Base-by-base conservation (phyloP, 2,329 filamentous ascomycete genomes). In the Ophiostoma montium region DNA sequence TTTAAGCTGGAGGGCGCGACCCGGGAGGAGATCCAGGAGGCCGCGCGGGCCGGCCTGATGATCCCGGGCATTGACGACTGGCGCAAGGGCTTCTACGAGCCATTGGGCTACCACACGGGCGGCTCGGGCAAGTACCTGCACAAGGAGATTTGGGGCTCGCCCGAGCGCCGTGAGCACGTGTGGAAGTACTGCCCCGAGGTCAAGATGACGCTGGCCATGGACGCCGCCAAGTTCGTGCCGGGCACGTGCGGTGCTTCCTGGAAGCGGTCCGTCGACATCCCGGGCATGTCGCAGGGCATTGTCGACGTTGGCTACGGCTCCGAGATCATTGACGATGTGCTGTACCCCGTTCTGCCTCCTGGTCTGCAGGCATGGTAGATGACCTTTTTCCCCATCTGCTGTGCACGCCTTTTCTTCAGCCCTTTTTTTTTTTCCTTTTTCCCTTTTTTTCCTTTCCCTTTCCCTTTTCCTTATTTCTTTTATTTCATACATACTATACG, bases 131-230 rank as follows among this genome's bases (percentile, higher is more conserved):
- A 57, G 12, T 66, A 58, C 47, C 60, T 76, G 16, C 69, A 72
- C 52, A 52, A 56, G 11, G 62, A 60, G 1, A 67, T 76, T 36
- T 78, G 72, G 72, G 70, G 70, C 23, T 67, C 63, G 5, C 68
- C 67, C 0, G 62, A 66, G 53, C 56, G 65, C 57, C 63, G 75
- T 23, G 65, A 66, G 52, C 68, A 75, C 52, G 70, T 77, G 38
- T 76, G 70, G 69, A 64, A 69, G 27, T 77, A 77, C 59, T 77
- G 74, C 52, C 75, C 75, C 1, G 75, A 78, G 58, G 65, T 78
- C 30, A 77, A 76, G 64, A 72, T 77, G 66, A 74, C 68, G 42
- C 59, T 78, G 27, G 62, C 63, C 46, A 77, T 78, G 74, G 72
- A 76, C 53, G 68, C 67, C 7, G 71, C 69, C 39, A 63, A 67